Evolutionary conservation across 148 eudicot species (phyloP), one percentile per base, ranked within the genome.

Genomic region (Rhododendron vialii): DNA sequence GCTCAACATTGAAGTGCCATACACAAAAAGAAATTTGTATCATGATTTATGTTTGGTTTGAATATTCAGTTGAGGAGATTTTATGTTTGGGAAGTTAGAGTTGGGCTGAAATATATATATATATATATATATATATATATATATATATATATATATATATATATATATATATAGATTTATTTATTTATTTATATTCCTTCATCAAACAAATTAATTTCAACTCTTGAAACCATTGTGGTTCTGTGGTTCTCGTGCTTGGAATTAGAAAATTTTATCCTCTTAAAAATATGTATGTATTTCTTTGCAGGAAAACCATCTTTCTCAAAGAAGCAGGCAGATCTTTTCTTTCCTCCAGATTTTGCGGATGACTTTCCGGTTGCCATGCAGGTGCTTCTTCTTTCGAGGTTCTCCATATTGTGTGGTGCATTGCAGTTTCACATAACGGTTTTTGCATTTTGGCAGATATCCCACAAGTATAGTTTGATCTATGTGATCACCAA

Each of bases 261-360:
- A 15, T 83, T 77, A 79, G 71, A 47, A 47, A 47, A 0, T 7
- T 55, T 45, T 53, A 45, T 51, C 78, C 35, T 87, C 10, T 33
- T 77, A 53, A 65, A 24, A 3, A 22, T 63, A 12, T 74, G 48
- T 50, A 7, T 50, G 59, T 26, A 2, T 41, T 59, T 51, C 50
- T 91, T 51, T 89, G 88, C 94, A 97, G 99, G 99, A 53, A 95
- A 92, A 86, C 92, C 96, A 30, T 91, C 96, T 48, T 97, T 97
- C 84, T 73, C 95, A 2, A 97, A 97, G 91, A 97, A 97, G 86
- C 99, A 97, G 88, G 98, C 98, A 79, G 99, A 97, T 92, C 95
- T 97, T 36, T 97, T 97, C 90, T 97, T 97, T 69, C 99, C 99
- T 85, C 99, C 98, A 36, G 99, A 97, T 89, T 97, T 97, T 92